Evolutionary conservation across 352 stramenopile species (phyloP).

Genomic region (Albugo candida): DNA sequence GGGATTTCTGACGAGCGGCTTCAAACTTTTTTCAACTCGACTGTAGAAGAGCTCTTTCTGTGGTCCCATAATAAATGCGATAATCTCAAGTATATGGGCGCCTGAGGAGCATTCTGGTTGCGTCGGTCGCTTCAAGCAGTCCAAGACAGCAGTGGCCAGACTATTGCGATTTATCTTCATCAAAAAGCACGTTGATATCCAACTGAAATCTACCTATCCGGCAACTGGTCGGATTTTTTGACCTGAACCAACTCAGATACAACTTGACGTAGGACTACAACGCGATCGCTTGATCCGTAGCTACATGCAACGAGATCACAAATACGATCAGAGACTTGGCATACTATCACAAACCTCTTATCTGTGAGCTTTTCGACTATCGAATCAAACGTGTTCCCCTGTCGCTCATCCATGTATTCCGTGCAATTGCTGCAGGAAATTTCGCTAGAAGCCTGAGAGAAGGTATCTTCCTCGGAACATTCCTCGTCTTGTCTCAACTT

Average conservation of each 20-base stretch:
- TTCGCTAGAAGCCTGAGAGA: constrained; percentile 48
- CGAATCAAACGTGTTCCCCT: constrained; percentile 49
- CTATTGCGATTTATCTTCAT: constrained; percentile 11
- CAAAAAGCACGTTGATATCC: neutral
- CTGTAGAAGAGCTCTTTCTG: constrained; percentile 67
- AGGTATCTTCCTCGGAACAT: constrained; percentile 41
- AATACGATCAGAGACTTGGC: no score
- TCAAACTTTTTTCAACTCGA: constrained; percentile 39
- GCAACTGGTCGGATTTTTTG: no score
- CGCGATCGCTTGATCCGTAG: constrained; percentile 45
- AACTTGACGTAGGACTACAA: constrained; percentile 16
- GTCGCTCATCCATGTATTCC: constrained; percentile 32
- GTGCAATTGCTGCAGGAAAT: constrained; percentile 35
- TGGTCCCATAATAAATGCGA: constrained; percentile 51
- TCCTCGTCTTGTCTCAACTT: constrained; percentile 49
- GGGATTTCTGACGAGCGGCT: constrained; percentile 45
- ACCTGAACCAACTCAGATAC: no score
- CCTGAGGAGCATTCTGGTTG: constrained; percentile 45
- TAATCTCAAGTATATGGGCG: constrained; percentile 43
- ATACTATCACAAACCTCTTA: constrained; percentile 23
- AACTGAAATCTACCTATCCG: no score
- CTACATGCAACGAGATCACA: constrained; percentile 14
- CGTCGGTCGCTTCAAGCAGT: constrained; percentile 43
- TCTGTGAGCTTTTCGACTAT: constrained; percentile 60
- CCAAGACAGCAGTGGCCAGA: constrained; percentile 47